A percentile compares a stretch with the other conserved stretches of the same genome.
Conservation (phyloP, 768 basidiomycete species). For the Russula ochroleuca region DNA sequence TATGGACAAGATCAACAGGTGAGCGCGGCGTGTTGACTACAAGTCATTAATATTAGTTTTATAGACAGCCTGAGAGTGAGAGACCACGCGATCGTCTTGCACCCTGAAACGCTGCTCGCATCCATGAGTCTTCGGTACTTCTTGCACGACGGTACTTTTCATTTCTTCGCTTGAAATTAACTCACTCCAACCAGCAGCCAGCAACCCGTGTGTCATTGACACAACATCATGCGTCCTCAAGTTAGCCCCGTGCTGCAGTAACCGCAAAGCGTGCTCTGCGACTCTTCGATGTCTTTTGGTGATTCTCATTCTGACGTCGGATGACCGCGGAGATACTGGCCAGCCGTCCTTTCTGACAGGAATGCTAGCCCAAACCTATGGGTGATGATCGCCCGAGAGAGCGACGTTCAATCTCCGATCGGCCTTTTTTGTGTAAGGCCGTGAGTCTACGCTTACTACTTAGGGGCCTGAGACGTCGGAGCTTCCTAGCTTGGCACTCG, state of each 20-base stretch:
- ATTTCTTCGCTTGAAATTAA: neutral
- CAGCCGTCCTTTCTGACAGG: neutral
- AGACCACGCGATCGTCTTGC: neutral
- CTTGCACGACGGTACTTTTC: neutral
- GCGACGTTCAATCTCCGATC: neutral
- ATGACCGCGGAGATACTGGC: neutral
- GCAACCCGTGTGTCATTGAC: neutral
- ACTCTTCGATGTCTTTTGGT: neutral
- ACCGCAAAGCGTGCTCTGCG: neutral
- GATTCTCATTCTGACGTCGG: neutral
- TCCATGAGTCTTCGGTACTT: neutral
- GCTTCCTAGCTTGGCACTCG: neutral
- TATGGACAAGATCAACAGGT: neutral
- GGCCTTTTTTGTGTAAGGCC: neutral
- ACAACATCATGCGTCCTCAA: neutral
- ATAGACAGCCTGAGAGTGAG: neutral
- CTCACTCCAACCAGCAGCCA: neutral
- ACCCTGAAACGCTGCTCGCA: neutral
- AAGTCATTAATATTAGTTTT: neutral
- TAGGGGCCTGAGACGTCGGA: conserved; percentile 7
- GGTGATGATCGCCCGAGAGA: neutral
- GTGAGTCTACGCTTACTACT: neutral
- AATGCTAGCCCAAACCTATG: no score
- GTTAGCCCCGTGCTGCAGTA: neutral
- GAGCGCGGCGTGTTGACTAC: neutral